Conservation (phyloP, 768 basidiomycete species). For the Lyophyllum shimeji region DNA sequence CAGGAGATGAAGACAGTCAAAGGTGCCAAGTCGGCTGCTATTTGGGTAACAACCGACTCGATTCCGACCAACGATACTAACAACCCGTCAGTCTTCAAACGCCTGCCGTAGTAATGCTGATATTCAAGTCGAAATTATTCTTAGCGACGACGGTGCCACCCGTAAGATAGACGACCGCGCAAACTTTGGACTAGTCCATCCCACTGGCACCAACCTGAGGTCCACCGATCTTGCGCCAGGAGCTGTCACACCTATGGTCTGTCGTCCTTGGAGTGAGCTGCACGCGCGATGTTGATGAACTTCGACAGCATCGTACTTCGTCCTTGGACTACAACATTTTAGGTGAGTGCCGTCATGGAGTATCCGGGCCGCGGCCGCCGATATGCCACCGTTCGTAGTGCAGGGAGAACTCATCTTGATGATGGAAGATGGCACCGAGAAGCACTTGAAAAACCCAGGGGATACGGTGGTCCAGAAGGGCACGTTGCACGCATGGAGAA, state of each 20-base stretch:
- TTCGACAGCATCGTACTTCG: conserved; percentile 44
- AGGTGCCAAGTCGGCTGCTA: conserved; percentile 33
- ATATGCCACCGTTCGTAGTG: conserved; percentile 32
- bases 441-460: conserved; percentile 50
- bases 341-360: conserved; percentile 30
- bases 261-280: not conserved
- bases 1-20: conserved; percentile 34
- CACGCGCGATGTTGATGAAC: not conserved
- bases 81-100: conserved; percentile 26
- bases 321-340: conserved; percentile 65
- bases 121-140: not conserved
- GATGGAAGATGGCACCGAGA: conserved; percentile 57
- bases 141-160: conserved; percentile 51
- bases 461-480: conserved; percentile 59
- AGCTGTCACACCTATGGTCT: conserved; percentile 46
- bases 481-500: conserved; percentile 61
- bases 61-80: conserved; percentile 59
- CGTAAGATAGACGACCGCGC: conserved; percentile 36
- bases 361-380: not conserved
- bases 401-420: conserved; percentile 55
- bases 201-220: conserved; percentile 45
- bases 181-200: conserved; percentile 43
- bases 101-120: not conserved
- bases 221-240: conserved; percentile 59
- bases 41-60: conserved; percentile 51